Evolutionary conservation across 768 basidiomycete genomes (phyloP).

Genomic region (Boletus subcaerulescens): DNA sequence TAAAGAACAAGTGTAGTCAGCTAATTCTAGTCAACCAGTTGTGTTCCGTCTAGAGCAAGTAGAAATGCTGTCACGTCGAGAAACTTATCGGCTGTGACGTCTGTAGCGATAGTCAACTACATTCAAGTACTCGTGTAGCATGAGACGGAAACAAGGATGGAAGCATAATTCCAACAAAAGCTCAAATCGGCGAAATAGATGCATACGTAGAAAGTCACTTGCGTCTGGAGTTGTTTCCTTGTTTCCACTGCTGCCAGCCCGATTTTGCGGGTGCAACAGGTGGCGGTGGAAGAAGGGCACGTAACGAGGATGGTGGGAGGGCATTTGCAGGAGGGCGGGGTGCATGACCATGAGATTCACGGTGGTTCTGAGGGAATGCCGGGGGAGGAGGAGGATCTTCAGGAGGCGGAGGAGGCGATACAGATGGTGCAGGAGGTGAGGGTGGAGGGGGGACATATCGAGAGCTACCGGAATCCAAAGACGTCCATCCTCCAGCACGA

Average conservation of each 20-base stretch:
- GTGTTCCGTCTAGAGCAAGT: constrained; percentile 24
- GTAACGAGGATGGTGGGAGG: constrained; percentile 7
- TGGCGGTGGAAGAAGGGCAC: constrained; percentile 18
- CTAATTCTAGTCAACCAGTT: constrained; percentile 34
- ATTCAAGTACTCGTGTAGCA: not conserved
- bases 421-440: constrained; percentile 14
- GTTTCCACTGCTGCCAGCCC: constrained; percentile 57
- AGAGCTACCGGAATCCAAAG: constrained; percentile 51
- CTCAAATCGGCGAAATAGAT: not conserved
- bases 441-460: constrained; percentile 24
- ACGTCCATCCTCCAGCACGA: constrained; percentile 65
- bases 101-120: constrained; percentile 16
- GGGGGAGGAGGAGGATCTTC: constrained; percentile 5
- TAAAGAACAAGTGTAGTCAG: constrained; percentile 50
- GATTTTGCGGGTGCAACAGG: constrained; percentile 29
- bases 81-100: not conserved
- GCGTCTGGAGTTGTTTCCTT: constrained; percentile 18
- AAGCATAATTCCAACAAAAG: not conserved
- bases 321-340: constrained; percentile 3
- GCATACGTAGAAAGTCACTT: constrained; percentile 10
- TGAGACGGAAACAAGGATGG: not conserved
- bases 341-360: constrained; percentile 11
- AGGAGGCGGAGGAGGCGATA: constrained; percentile 18
- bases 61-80: constrained; percentile 18
- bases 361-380: not conserved